Evolutionary conservation across 768 basidiomycete genomes (phyloP), one percentile per base, ranked within the genome.

Genomic region (Lactarius tabidus): DNA sequence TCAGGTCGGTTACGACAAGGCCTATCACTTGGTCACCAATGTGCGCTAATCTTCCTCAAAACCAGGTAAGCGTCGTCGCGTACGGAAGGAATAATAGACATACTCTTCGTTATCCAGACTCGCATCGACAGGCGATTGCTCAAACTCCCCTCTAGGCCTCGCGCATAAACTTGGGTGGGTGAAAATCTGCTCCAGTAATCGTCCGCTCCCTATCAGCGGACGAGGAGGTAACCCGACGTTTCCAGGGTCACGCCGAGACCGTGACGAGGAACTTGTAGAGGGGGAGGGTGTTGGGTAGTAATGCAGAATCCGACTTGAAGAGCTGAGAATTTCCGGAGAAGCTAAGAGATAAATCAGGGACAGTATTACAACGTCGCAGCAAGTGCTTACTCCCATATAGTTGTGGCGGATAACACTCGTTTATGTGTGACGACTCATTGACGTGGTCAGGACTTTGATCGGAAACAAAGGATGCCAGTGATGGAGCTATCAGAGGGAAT

Each of bases 41-140:
- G n/a, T 65, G 56, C 14, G 61, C 23, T 26, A 65, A 31, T 20
- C 64, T 65, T 39, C 10, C 29, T 10, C 51, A 15, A 4, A 26
- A 6, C 23, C 45, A 26, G 12, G 7, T 2, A 7, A 33, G 14
- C 20, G 9, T 57, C 9, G 23, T 12, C 23, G 26, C 29, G 33
- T 29, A 15, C 36, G 6, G 6, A 9, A 18, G 29, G 8, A 43
- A 39, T 29, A 51, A 35, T 10, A 10, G 6, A 10, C 59, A 39
- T 18, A 65, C 64, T 57, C 55, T 29, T 65, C 64, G 31, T 61
- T 65, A 57, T 65, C 64, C n/a, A 23, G 59, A 23, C 23, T 61
- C 39, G 38, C n/a, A 4, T 57, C 35, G 20, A 48, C 39, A 1
- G 64, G 64, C 14, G 59, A 20, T 26, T 65, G 59, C 31, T 65